These are phyloP conservation scores for Vigna nakashimae DNA, from an alignment of 306 rosid genomes.

Conservation along the genomic window DNA sequence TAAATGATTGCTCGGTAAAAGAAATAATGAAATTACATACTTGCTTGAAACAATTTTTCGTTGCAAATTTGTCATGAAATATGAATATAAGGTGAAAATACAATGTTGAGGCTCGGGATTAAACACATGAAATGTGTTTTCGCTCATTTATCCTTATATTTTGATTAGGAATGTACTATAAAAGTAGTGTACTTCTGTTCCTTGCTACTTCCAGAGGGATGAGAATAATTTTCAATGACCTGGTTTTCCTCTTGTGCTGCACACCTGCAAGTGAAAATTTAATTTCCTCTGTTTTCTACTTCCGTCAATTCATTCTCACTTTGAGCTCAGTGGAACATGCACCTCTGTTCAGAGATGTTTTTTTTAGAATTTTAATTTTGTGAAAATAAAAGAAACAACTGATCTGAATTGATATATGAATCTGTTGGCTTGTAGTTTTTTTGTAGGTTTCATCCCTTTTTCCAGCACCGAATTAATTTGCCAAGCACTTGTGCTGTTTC, in stretches of 20 bases:
- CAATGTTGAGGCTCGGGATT: neutral
- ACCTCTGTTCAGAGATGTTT: neutral
- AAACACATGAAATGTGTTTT: neutral
- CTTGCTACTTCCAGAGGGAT: conserved; percentile 3
- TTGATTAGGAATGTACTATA: neutral
- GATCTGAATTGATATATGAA: conserved; percentile 3
- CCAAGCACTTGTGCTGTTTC: conserved; percentile 6
- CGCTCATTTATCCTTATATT: neutral
- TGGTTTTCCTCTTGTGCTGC: conserved; percentile 9
- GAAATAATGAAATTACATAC: conserved; percentile 9
- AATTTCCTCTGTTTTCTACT: neutral
- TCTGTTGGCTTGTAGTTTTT: neutral
- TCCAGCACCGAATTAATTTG: neutral
- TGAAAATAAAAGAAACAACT: neutral
- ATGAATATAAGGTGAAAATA: conserved; percentile 1
- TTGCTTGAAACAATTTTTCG: neutral
- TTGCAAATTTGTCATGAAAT: conserved; percentile 7
- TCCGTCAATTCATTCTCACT: neutral
- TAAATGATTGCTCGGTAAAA: conserved; percentile 4
- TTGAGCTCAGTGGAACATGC: neutral
- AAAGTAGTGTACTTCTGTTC: conserved; percentile 14
- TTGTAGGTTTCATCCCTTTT: conserved; percentile 2
- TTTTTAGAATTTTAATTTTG: conserved; percentile 1
- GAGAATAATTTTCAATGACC: neutral
- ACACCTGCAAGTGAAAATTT: neutral